A percentile compares a stretch with the other conserved stretches of the same genome.
Conservation (phyloP, 495 filamentous ascomycete species). For the Aspergillus baeticus region DNA sequence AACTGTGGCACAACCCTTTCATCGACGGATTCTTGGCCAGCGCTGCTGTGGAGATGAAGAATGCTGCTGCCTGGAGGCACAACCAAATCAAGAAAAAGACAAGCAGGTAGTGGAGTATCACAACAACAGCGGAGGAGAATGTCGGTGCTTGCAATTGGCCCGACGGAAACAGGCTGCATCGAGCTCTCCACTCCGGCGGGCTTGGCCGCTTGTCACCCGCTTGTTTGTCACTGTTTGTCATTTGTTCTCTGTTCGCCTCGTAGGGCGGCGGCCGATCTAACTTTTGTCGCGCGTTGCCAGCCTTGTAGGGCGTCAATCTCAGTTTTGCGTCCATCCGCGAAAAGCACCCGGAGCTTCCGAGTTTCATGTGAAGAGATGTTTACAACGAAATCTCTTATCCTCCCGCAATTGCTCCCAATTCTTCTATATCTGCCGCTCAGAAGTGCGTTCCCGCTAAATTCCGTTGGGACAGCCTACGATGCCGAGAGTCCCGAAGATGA, state of each 20-base stretch:
- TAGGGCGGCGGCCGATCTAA: too few relatives aligned
- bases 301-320: background rate
- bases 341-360: background rate
- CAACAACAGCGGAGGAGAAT: too few relatives aligned
- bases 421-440: background rate
- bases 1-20: background rate
- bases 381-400: background rate
- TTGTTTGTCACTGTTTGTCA: too few relatives aligned
- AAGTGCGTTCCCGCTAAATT: background rate
- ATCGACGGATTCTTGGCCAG: background rate
- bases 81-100: background rate
- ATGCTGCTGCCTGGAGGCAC: background rate
- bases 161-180: too few relatives aligned
- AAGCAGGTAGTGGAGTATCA: too few relatives aligned
- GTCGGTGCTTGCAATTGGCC: too few relatives aligned
- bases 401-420: background rate
- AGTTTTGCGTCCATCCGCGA: background rate
- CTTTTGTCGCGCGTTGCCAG: background rate
- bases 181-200: too few relatives aligned
- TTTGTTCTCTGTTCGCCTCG: too few relatives aligned
- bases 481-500: background rate
- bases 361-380: background rate
- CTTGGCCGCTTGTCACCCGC: too few relatives aligned
- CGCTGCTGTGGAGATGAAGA: background rate
- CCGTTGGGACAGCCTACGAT: background rate